phyloP scores from a whole-genome alignment of 495 filamentous ascomycete species.

The Cladorrhinum samala region DNA sequence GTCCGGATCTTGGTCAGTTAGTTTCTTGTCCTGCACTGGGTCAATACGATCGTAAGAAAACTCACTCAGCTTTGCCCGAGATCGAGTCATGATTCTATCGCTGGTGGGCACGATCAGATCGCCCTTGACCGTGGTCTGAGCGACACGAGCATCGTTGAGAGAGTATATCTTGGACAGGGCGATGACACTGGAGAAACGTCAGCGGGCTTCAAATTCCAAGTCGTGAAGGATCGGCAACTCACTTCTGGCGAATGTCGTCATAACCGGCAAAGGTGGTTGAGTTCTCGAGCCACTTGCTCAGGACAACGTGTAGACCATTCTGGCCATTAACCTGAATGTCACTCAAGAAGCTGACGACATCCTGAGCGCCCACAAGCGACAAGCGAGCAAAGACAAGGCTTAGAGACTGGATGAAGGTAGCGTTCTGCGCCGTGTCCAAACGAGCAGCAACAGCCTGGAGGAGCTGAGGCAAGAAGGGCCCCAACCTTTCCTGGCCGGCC shows the following conservation, averaged over 20 bases:
- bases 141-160: constrained; percentile 74
- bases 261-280: constrained; percentile 94
- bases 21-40: too few relatives aligned
- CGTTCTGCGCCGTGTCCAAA: constrained; percentile 69
- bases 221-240: constrained; percentile 21
- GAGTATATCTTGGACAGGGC: constrained; percentile 84
- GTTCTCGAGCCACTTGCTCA: constrained; percentile 94
- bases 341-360: constrained; percentile 86
- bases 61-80: constrained; percentile 68
- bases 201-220: background rate
- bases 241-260: constrained; percentile 95
- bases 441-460: constrained; percentile 84
- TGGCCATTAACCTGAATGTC: constrained; percentile 68
- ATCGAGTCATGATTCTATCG: constrained; percentile 87
- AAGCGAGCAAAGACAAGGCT: constrained; percentile 93
- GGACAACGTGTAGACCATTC: constrained; percentile 78
- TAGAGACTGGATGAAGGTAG: constrained; percentile 80
- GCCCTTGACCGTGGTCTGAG: constrained; percentile 77
- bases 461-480: constrained; percentile 84
- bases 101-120: constrained; percentile 79
- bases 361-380: constrained; percentile 72
- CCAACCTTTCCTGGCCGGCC: constrained; percentile 80
- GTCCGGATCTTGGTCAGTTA: constrained; percentile 60
- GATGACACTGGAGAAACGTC: constrained; percentile 58
- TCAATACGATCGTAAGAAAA: background rate